Evolutionary conservation across 1,284 basidiomycete species (phyloP).

Genomic region (Cryptococcus sp.): DNA sequence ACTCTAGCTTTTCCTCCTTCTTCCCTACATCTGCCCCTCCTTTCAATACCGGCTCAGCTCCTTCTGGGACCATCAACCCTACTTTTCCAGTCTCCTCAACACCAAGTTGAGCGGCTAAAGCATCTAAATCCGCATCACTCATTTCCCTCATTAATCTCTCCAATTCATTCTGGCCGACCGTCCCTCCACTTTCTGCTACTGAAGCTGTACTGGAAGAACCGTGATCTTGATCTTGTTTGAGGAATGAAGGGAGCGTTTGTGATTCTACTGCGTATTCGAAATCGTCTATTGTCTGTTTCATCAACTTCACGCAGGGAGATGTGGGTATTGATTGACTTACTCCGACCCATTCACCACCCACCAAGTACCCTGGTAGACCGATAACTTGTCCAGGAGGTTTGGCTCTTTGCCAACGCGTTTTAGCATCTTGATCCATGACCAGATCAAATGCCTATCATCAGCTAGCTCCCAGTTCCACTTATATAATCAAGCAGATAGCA

Average conservation of each 20-base stretch:
- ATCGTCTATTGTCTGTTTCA: conserved; percentile 43
- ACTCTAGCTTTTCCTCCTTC: not conserved
- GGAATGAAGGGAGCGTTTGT: conserved; percentile 31
- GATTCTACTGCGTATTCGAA: conserved; percentile 45
- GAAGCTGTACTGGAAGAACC: not conserved
- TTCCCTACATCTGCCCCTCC: not conserved
- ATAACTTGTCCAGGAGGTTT: conserved; percentile 39
- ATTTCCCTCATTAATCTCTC: conserved; percentile 43
- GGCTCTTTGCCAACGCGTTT: conserved; percentile 43
- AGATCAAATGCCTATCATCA: conserved; percentile 32
- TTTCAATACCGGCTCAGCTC: not conserved
- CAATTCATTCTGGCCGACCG: conserved; percentile 40
- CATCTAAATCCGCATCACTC: conserved; percentile 39
- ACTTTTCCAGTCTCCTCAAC: conserved; percentile 7
- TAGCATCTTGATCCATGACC: conserved; percentile 42
- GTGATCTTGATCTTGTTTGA: conserved; percentile 38
- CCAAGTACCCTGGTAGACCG: conserved; percentile 44
- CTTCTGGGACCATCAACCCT: not conserved
- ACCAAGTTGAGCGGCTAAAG: conserved; percentile 34
- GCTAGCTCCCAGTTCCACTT: not conserved
- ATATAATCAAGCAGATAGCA: conserved; percentile 1
- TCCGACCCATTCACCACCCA: conserved; percentile 45
- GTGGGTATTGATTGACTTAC: conserved; percentile 26
- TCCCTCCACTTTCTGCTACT: conserved; percentile 4
- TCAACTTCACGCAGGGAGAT: not conserved